Base-by-base conservation (phyloP, 1,139 yeast species). In the Candida glucosophila region DNA sequence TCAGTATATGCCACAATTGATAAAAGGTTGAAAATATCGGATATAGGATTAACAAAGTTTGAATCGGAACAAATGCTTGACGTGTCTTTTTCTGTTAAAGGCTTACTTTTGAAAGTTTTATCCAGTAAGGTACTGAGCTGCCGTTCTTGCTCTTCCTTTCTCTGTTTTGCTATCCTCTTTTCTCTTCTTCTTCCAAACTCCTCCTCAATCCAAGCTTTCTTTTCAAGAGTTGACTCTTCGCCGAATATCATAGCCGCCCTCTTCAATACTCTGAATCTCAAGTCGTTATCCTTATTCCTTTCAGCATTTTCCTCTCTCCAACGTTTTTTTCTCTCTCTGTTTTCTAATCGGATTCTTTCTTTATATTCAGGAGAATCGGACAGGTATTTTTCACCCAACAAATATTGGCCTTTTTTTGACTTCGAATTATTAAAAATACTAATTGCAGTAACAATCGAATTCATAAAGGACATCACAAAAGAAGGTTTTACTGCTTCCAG, bases 231-330 rank as follows among this genome's bases (percentile, higher is more conserved):
- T 5, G 67, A 75, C 3, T 55, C 60, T 8, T 60, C 65, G 1
- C 95, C 94, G 53, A 74, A 86, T 36, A 79, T 55, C 12, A 55
- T 52, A 22, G 59, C 60, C 0, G 97, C 96, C 23, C 90, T 61
- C 37, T 77, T 77, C 34, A 71, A 65, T 15, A 90, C 79, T 29
- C 97, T 61, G 2, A 82, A 73, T 28, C 93, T 66, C 32, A 88
- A 56, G 47, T 88, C 97, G 40, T 82, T 80, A 47, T 85, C 95
- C 53, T 83, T 78, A 47, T 88, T 88, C 36, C 92, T 66, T 35
- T 79, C 80, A 10, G 72, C 69, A 47, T 88, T 86, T 19, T 74
- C 77, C 34, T 77, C 90, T 44, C 97, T 71, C 97, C 97, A 90
- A 39, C 75, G 73, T 55, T 86, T 78, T 55, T 90, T 90, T 20